A percentile compares a stretch with the other conserved stretches of the same genome.
These are phyloP conservation scores for Pichia sp. DNA, from an alignment of 1,139 yeast genomes.

Conservation along the genomic window DNA sequence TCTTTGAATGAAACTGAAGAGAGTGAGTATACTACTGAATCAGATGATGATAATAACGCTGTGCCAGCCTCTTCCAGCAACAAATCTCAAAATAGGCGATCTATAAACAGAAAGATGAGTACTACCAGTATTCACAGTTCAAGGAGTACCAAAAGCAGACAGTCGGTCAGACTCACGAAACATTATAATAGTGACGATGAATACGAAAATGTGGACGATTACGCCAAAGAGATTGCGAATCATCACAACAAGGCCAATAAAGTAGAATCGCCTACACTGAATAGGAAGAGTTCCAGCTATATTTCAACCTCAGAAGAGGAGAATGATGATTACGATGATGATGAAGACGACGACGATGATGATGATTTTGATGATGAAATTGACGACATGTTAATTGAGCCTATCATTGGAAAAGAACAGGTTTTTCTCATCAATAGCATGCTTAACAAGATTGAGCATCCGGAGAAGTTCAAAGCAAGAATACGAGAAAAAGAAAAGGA, in stretches of 20 bases:
- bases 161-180: conserved; percentile 5
- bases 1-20: conserved; percentile 15
- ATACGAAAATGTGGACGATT: conserved; percentile 25
- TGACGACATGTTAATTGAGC: conserved; percentile 30
- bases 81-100: conserved; percentile 22
- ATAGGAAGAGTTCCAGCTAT: conserved; percentile 16
- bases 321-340: conserved; percentile 23
- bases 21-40: conserved; percentile 21
- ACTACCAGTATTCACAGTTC: conserved; percentile 6
- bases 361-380: conserved; percentile 29
- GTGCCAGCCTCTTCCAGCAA: conserved; percentile 2
- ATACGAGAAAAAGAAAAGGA: conserved; percentile 12
- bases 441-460: conserved; percentile 33
- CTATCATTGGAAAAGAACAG: conserved; percentile 53
- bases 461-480: conserved; percentile 22
- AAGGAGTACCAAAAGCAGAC: conserved; percentile 7
- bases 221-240: conserved; percentile 8
- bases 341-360: conserved; percentile 24
- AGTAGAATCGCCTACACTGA: neutral
- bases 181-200: conserved; percentile 19
- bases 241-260: neutral
- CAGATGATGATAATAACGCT: conserved; percentile 18
- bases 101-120: conserved; percentile 6
- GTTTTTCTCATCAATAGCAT: conserved; percentile 41
- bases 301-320: conserved; percentile 22